A percentile compares a stretch with the other conserved stretches of the same genome.
These are phyloP conservation scores for Penicillium sp. DNA, from an alignment of 2,329 filamentous ascomycete genomes.

Conservation along the genomic window DNA sequence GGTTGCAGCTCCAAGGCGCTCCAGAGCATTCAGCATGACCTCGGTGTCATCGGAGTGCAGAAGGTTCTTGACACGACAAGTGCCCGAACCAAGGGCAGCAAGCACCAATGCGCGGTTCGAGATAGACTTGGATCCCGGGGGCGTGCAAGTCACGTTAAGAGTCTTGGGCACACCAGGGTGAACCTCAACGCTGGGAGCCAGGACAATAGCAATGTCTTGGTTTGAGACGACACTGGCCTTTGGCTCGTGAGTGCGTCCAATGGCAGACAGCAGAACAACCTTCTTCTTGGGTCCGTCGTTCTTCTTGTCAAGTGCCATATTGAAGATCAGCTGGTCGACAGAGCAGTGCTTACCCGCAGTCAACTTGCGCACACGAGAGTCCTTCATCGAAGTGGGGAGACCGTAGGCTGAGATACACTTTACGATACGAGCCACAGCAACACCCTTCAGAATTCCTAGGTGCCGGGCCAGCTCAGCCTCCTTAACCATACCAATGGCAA, in stretches of 20 bases:
- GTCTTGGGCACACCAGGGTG: constrained; percentile 66
- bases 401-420: constrained; percentile 96
- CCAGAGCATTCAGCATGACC: constrained; percentile 93
- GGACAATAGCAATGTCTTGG: constrained; percentile 73
- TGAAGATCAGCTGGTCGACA: constrained; percentile 78
- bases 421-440: constrained; percentile 81
- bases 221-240: constrained; percentile 90
- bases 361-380: constrained; percentile 77
- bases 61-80: constrained; percentile 85
- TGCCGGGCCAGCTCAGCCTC: constrained; percentile 92
- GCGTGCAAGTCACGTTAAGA: constrained; percentile 72
- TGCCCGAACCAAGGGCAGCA: constrained; percentile 81
- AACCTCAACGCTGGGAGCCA: constrained; percentile 76
- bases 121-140: constrained; percentile 95
- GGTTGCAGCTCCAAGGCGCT: constrained; percentile 77
- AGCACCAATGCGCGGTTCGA: constrained; percentile 95
- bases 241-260: constrained; percentile 83
- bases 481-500: constrained; percentile 97
- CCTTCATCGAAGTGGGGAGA: constrained; percentile 78
- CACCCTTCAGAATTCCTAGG: constrained; percentile 78
- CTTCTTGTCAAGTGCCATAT: constrained; percentile 99
- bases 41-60: constrained; percentile 96
- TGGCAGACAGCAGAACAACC: constrained; percentile 85
- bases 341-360: constrained; percentile 86
- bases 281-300: constrained; percentile 95